phyloP scores from a whole-genome alignment of 331 rosid species.

The Quercus phellos region DNA sequence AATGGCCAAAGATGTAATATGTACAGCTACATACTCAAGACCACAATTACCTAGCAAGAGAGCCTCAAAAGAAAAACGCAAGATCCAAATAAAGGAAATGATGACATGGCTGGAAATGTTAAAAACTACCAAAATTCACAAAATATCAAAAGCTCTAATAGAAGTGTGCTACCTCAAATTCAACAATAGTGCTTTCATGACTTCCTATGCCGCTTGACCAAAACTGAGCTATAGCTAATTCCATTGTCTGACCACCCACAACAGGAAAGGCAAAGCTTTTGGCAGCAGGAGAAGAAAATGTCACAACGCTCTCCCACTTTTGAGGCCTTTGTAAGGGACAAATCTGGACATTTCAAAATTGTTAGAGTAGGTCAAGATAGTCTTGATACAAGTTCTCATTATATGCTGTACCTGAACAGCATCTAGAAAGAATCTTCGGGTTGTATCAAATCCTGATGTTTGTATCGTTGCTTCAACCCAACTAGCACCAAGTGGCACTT shows the following conservation, averaged over 20 bases:
- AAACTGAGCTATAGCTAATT: slow-evolving; percentile 74
- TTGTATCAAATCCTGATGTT: slow-evolving; percentile 72
- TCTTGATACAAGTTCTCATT: slow-evolving; percentile 1
- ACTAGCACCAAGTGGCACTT: slow-evolving; percentile 76
- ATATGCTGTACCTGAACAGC: slow-evolving; percentile 64
- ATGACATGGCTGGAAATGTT: not conserved
- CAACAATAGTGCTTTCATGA: slow-evolving; percentile 61
- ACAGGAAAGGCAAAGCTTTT: slow-evolving; percentile 74
- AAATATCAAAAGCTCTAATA: not conserved
- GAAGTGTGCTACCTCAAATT: slow-evolving; percentile 66
- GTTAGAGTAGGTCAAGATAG: slow-evolving; percentile 25
- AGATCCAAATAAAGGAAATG: not conserved
- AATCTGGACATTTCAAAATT: slow-evolving; percentile 50
- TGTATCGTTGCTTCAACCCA: slow-evolving; percentile 85
- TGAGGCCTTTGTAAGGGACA: slow-evolving; percentile 70
- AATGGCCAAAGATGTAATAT: not conserved
- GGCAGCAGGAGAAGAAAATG: slow-evolving; percentile 64
- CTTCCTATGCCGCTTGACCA: slow-evolving; percentile 95
- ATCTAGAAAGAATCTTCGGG: slow-evolving; percentile 68
- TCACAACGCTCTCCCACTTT: slow-evolving; percentile 67
- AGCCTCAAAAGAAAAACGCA: not conserved
- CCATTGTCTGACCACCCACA: slow-evolving; percentile 84
- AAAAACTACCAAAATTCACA: slow-evolving; percentile 12
- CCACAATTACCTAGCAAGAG: not conserved
- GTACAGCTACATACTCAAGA: not conserved